phyloP scores from a whole-genome alignment of 2,329 filamentous ascomycete species.

The Blumeria graminis region DNA sequence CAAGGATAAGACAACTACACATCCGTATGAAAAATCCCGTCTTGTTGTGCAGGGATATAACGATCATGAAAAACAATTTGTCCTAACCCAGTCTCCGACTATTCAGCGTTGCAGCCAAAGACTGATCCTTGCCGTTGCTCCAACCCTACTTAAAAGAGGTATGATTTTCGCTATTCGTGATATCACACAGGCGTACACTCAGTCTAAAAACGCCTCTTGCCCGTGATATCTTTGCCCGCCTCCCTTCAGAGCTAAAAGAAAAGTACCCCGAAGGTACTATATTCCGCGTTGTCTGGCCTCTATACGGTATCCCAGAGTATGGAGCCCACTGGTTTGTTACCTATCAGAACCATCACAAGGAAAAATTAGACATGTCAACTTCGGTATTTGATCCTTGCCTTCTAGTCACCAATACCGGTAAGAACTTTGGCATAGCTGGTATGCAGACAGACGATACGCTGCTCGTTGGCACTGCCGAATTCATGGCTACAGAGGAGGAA shows the following conservation, averaged over 20 bases:
- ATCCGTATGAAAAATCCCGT: not conserved
- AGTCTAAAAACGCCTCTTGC: not conserved
- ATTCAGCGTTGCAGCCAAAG: not conserved
- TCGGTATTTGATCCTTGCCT: not conserved
- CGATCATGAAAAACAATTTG: not conserved
- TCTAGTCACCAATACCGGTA: not conserved
- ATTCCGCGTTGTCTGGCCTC: not conserved
- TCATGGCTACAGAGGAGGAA: not conserved
- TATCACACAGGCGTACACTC: not conserved
- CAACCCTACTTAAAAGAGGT: not conserved
- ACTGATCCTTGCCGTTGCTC: not conserved
- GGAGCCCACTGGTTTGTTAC: not conserved
- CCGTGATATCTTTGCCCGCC: not conserved
- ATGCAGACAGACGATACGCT: constrained; percentile 5
- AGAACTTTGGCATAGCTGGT: not conserved
- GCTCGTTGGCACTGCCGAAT: constrained; percentile 1
- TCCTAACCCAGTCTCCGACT: not conserved
- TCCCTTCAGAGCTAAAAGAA: not conserved
- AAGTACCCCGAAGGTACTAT: not conserved
- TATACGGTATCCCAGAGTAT: not conserved
- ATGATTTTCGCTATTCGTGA: not conserved
- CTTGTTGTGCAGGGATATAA: not conserved
- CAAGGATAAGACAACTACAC: not conserved
- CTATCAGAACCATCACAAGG: not conserved
- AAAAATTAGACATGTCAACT: not conserved